A percentile compares a stretch with the other conserved stretches of the same genome.
Evolutionary conservation across 805 yeast genomes (phyloP).

Genomic region (Starmera amethionina): DNA sequence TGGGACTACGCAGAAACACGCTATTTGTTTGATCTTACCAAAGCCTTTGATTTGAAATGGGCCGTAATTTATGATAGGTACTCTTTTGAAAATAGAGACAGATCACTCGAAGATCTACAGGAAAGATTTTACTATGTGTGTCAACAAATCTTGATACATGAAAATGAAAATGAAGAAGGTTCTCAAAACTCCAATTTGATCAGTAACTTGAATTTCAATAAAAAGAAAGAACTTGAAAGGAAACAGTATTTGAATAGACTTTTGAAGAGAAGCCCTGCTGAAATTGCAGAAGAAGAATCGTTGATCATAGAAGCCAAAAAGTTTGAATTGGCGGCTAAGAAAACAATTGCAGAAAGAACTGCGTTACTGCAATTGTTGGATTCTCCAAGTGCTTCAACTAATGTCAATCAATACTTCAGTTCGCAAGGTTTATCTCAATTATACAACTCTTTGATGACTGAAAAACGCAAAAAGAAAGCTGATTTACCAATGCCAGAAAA

Average conservation of each 20-base stretch:
- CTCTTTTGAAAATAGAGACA: conserved; percentile 18
- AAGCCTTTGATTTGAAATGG: conserved; percentile 45
- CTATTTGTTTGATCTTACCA: conserved; percentile 66
- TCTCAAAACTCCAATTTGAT: conserved; percentile 43
- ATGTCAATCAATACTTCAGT: conserved; percentile 66
- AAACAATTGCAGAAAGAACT: conserved; percentile 75
- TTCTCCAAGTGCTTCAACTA: conserved; percentile 72
- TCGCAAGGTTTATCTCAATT: conserved; percentile 87
- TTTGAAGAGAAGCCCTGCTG: conserved; percentile 83
- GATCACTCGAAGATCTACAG: conserved; percentile 72
- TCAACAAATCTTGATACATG: conserved; percentile 37
- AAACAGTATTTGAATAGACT: conserved; percentile 72
- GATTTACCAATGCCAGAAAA: conserved; percentile 30
- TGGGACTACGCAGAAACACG: conserved; percentile 78
- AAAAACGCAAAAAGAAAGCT: conserved; percentile 44
- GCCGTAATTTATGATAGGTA: conserved; percentile 56
- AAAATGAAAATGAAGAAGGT: conserved; percentile 29
- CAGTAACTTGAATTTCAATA: conserved; percentile 59
- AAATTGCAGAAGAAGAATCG: conserved; percentile 96
- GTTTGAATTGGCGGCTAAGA: conserved; percentile 86
- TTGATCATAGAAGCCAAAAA: conserved; percentile 86
- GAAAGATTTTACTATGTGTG: conserved; percentile 70
- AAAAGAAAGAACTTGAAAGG: conserved; percentile 64
- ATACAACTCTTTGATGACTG: conserved; percentile 68
- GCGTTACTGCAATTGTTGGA: conserved; percentile 71